Percentiles rank a stretch among this genome's conserved stretches.
Evolutionary conservation across 805 yeast genomes (phyloP).

Genomic region (Aciculoconidium aculeatum): DNA sequence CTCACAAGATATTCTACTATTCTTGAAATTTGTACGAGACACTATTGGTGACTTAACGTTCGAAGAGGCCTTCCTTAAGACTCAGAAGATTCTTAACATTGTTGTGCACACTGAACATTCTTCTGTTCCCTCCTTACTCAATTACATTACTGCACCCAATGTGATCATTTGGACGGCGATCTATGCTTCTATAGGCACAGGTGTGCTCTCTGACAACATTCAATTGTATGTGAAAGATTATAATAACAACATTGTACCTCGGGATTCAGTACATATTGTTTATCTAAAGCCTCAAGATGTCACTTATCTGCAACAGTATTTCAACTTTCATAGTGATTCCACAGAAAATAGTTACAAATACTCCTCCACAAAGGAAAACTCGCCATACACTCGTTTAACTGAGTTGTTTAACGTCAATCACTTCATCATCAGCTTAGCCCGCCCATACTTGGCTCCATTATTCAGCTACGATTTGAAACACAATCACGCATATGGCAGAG

Average conservation of each 20-base stretch:
- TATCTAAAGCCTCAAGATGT: constrained; percentile 42
- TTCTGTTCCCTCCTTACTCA: constrained; percentile 66
- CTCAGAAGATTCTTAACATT: constrained; percentile 76
- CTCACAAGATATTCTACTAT: constrained; percentile 77
- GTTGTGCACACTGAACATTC: constrained; percentile 76
- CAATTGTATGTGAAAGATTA: constrained; percentile 56
- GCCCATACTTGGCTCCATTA: constrained; percentile 91
- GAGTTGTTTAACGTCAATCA: constrained; percentile 94
- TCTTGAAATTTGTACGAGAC: constrained; percentile 70
- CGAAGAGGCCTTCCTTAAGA: constrained; percentile 82
- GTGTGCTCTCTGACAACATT: constrained; percentile 53
- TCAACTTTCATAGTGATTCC: constrained; percentile 19
- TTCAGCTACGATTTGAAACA: constrained; percentile 79
- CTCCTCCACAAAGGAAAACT: constrained; percentile 24
- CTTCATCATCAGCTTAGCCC: constrained; percentile 82
- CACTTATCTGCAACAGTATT: constrained; percentile 41
- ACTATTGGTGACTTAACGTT: constrained; percentile 81
- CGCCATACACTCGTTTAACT: constrained; percentile 81
- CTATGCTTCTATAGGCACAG: constrained; percentile 75
- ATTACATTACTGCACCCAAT: constrained; percentile 91
- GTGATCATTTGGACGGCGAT: constrained; percentile 84
- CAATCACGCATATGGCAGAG: constrained; percentile 37
- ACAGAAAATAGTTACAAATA: too few relatives aligned
- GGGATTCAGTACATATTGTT: constrained; percentile 30
- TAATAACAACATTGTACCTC: constrained; percentile 53